Conservation (phyloP, 768 basidiomycete species). For the Trametes maxima region DNA sequence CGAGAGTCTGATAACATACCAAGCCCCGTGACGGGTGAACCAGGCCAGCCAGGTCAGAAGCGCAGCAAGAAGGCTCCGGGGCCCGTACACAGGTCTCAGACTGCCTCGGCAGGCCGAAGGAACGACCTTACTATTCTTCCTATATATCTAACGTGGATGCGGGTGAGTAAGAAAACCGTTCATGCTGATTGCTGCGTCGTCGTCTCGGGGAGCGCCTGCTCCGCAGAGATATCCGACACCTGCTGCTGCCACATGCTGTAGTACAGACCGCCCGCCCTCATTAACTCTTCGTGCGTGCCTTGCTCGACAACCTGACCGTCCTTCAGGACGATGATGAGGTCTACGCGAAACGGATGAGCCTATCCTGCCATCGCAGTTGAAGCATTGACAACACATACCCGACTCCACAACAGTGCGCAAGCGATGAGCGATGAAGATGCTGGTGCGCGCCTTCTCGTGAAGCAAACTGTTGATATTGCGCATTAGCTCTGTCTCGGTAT, state of each 20-base stretch:
- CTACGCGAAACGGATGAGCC: constrained; percentile 39
- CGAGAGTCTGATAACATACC: not conserved
- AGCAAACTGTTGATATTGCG: constrained; percentile 84
- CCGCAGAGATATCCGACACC: constrained; percentile 37
- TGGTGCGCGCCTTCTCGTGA: constrained; percentile 79
- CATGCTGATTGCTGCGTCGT: not conserved
- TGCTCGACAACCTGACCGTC: constrained; percentile 92
- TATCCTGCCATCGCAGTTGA: not conserved
- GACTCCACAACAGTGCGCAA: constrained; percentile 89
- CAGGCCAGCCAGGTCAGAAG: not conserved
- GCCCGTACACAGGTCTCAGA: too few relatives aligned
- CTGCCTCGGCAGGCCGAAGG: not conserved
- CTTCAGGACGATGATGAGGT: constrained; percentile 90
- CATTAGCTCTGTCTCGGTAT: constrained; percentile 95
- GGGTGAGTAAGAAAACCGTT: not conserved
- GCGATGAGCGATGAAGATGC: constrained; percentile 95
- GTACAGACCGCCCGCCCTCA: constrained; percentile 72
- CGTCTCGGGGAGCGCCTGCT: constrained; percentile 8
- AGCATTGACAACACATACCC: constrained; percentile 44
- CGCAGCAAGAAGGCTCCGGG: not conserved
- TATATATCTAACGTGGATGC: not conserved
- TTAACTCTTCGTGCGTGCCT: constrained; percentile 88
- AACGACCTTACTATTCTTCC: not conserved
- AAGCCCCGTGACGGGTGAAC: not conserved
- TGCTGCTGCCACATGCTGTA: constrained; percentile 84